A percentile compares a stretch with the other conserved stretches of the same genome.
Conservation (phyloP, 768 basidiomycete species). For the Lyophyllum semitale region DNA sequence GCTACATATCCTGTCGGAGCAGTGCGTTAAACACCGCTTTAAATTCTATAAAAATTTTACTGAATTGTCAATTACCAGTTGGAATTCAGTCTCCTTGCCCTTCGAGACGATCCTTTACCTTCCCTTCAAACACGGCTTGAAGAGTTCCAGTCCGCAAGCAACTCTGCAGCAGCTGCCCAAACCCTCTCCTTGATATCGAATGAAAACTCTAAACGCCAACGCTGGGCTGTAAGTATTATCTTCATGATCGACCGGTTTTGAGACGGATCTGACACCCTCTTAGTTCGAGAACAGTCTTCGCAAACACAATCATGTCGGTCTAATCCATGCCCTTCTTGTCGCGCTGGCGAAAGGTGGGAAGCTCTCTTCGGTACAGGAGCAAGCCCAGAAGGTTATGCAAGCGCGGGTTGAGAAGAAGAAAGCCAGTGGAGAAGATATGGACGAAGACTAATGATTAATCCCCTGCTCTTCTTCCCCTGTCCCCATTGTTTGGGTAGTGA, state of each 20-base stretch:
- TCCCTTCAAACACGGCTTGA: slow-evolving; percentile 60
- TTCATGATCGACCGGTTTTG: not conserved
- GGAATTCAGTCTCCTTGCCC: slow-evolving; percentile 89
- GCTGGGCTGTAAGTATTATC: slow-evolving; percentile 71
- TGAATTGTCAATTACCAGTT: slow-evolving; percentile 46
- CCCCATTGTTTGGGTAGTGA: not conserved
- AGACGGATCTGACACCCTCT: not conserved
- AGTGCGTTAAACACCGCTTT: slow-evolving; percentile 46
- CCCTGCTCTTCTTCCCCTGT: not conserved
- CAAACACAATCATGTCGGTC: slow-evolving; percentile 84
- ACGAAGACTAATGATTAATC: slow-evolving; percentile 46
- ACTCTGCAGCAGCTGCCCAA: slow-evolving; percentile 49
- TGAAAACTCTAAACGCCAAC: slow-evolving; percentile 74
- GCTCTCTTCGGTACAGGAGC: slow-evolving; percentile 52
- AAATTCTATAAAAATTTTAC: slow-evolving; percentile 3
- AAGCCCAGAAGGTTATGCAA: slow-evolving; percentile 46
- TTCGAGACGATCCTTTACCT: slow-evolving; percentile 82
- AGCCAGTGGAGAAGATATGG: slow-evolving; percentile 46
- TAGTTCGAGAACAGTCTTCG: slow-evolving; percentile 89
- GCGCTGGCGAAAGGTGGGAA: slow-evolving; percentile 73
- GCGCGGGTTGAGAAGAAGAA: slow-evolving; percentile 46
- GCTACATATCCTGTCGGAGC: slow-evolving; percentile 87
- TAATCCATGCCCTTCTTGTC: slow-evolving; percentile 72
- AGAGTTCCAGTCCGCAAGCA: slow-evolving; percentile 42
- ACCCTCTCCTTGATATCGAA: slow-evolving; percentile 57